phyloP scores from a whole-genome alignment of 1,139 yeast species.

The Sugiyamaella sp. region DNA sequence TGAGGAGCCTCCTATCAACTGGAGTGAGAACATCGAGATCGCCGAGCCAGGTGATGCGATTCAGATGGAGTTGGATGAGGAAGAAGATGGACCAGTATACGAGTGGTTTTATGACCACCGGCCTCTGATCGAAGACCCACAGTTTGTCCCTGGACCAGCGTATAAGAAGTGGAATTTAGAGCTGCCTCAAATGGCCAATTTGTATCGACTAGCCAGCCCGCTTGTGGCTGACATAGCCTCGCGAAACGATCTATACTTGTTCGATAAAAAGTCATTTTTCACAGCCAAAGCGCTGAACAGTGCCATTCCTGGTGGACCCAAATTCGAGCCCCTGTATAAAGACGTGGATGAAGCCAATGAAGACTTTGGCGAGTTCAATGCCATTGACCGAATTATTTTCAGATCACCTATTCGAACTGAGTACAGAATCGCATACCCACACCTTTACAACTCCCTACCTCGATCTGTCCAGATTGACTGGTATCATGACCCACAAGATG shows the following conservation, averaged over 20 bases:
- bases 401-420: constrained; percentile 79
- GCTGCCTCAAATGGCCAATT: constrained; percentile 62
- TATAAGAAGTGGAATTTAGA: constrained; percentile 73
- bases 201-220: constrained; percentile 70
- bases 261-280: constrained; percentile 75
- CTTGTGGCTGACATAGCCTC: constrained; percentile 60
- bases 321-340: constrained; percentile 84
- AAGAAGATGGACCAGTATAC: constrained; percentile 58
- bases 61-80: constrained; percentile 61
- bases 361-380: constrained; percentile 87
- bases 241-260: constrained; percentile 64
- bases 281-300: constrained; percentile 90
- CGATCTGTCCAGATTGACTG: constrained; percentile 61
- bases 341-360: constrained; percentile 67
- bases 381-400: constrained; percentile 83
- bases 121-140: constrained; percentile 65
- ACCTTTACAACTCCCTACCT: constrained; percentile 77
- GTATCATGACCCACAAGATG: constrained; percentile 64
- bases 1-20: constrained; percentile 90
- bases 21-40: constrained; percentile 76
- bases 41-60: constrained; percentile 73
- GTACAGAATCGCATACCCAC: constrained; percentile 84
- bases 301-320: constrained; percentile 94
- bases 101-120: constrained; percentile 84
- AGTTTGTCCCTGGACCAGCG: constrained; percentile 71